Evolutionary conservation across 305 asterid genomes (phyloP), one percentile per base, ranked within the genome.

Genomic region (Fraxinus ornus): DNA sequence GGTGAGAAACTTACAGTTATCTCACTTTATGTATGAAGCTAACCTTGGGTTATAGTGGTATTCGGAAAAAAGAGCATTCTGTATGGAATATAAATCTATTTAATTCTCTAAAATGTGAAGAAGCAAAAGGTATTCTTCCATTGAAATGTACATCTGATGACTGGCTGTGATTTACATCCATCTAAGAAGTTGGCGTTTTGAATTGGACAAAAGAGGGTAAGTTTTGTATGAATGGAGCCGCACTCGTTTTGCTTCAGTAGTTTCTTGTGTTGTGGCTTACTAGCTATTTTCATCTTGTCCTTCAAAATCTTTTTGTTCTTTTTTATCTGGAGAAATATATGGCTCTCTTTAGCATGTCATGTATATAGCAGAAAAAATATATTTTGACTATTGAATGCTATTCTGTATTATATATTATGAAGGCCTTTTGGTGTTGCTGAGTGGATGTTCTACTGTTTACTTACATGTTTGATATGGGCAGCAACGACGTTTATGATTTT

Each of bases 401-500:
- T 64, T 12, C 76, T 74, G 32, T 75, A 64, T 57, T 24, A 77
- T 26, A 60, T 73, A 66, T 41, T 19, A 13, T 30, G 30, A 17
- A 30, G 12, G 75, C 7, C 36, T 39, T 39, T 79, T 6, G 72
- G 8, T 6, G 21, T 80, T 79, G 32, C 30, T 82, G 78, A 76
- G 44, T 77, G 70, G 33, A 28, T 49, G 26, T 78, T 24, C 36
- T 80, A 52, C 74, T 82, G 37, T 80, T 41, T 82, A 83, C 82
- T 79, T 76, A 70, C 75, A 66, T 86, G 82, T 76, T 81, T 76
- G 77, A 81, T 81, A 39, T 88, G 88, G 84, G 82, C 98, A 94
- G 99, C 98, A 95, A 95, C 79, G 98, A 95, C 79, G 98, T 92
- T 57, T 93, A 93, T 82, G 99, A 94, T 93, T 94, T 91, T 86